Evolutionary conservation across 2,329 filamentous ascomycete species (phyloP), one percentile per base, ranked within the genome.

Genomic region (Venturia aucupariae): DNA sequence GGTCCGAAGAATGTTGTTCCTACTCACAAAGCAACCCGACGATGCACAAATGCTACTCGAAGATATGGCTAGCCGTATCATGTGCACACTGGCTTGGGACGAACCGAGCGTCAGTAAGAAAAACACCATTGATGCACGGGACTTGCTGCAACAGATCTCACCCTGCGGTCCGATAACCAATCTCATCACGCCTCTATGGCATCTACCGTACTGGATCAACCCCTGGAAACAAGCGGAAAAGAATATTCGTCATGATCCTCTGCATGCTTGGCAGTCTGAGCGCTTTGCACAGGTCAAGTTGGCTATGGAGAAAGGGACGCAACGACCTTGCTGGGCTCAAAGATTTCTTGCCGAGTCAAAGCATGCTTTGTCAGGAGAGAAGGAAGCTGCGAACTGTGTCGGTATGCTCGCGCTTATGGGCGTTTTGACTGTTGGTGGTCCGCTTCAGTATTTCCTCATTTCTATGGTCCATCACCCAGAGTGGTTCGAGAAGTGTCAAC

Each of bases 111-210:
- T 81, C 51, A 82, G 80, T 70, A 72, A 77, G 63, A 77, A 79
- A 66, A 78, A 79, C 66, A 82, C 77, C 11, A 77, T 77, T 59
- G 80, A 78, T 66, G 82, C 82, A 2, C 83, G 81, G 81, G 81
- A 81, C n/a, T 74, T 84, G 1, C 72, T 84, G 19, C 82, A 77
- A 8, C 81, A 84, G 63, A 84, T 84, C 80, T 84, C 81, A 1
- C 82, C 82, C 0, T 81, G 81, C 35, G 82, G 82, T 0, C 81
- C 82, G 1, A 80, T 84, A 66, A 84, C 81, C 27, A 84, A 84
- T 66, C 77, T 83, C 4, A 62, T 84, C 57, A 83, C 81, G 4
- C 81, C 81, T 7, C 75, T 84, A 0, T 83, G 81, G 81, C 76
- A 82, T 66, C 69, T 84, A 0, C 81, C 81, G 1, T 72, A 74